Evolutionary conservation across 179 eudicot species (phyloP).

Genomic region (Beta lomatogona): DNA sequence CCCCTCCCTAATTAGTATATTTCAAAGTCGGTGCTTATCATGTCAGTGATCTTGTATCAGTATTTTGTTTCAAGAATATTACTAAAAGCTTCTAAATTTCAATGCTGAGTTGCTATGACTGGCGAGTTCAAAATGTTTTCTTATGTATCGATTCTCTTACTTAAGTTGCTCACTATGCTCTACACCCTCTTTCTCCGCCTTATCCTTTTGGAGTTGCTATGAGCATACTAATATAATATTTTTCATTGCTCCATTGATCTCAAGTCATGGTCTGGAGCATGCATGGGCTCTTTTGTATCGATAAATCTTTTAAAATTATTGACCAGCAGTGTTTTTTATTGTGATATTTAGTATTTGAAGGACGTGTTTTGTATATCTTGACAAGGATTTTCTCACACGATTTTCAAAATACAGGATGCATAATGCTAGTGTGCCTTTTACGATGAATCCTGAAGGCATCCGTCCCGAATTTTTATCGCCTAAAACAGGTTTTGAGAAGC

Average conservation of each 20-base stretch:
- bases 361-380: background rate
- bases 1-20: background rate
- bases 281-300: background rate
- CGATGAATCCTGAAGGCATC: conserved; percentile 42
- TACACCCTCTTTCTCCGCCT: background rate
- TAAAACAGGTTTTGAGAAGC: conserved; percentile 54
- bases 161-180: background rate
- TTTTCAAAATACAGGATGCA: conserved; percentile 48
- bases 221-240: background rate
- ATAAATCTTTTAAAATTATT: background rate
- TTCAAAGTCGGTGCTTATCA: background rate
- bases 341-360: background rate
- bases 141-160: background rate
- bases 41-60: background rate
- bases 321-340: background rate
- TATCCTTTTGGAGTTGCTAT: background rate
- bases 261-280: background rate
- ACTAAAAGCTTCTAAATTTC: background rate
- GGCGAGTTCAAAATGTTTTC: background rate
- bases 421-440: conserved; percentile 28
- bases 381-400: conserved; percentile 20
- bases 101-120: background rate
- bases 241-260: conserved; percentile 1
- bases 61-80: background rate
- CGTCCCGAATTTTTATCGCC: conserved; percentile 61